Evolutionary conservation across 2,329 filamentous ascomycete species (phyloP).

Genomic region (Septoria petroselini): DNA sequence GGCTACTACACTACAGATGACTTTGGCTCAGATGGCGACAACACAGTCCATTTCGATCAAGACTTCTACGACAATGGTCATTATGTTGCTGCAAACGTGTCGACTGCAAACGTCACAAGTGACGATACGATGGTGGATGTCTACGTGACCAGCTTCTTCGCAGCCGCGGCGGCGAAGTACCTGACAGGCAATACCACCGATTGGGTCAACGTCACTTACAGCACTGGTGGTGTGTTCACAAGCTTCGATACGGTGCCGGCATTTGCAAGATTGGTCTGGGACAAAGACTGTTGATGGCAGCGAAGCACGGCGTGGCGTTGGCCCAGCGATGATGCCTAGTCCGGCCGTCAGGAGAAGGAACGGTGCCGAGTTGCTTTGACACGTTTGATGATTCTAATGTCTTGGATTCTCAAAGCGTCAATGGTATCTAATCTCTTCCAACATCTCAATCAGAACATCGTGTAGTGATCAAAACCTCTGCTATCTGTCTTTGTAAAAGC

Average conservation of each 20-base stretch:
- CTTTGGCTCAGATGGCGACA: slow-evolving; percentile 56
- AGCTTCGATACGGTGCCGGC: slow-evolving; percentile 23
- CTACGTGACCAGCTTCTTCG: slow-evolving; percentile 25
- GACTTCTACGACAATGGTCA: slow-evolving; percentile 18
- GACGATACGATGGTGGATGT: slow-evolving; percentile 25
- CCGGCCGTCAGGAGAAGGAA: too few species aligned
- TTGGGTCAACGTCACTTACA: slow-evolving; percentile 25
- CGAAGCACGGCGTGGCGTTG: too few species aligned
- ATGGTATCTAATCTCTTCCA: too few species aligned
- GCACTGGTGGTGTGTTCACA: slow-evolving; percentile 20
- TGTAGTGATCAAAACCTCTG: too few species aligned
- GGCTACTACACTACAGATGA: slow-evolving; percentile 58
- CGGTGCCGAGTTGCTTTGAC: too few species aligned
- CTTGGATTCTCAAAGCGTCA: too few species aligned
- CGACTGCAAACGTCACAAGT: slow-evolving; percentile 21
- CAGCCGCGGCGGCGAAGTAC: slow-evolving; percentile 22
- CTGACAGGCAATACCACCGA: slow-evolving; percentile 21
- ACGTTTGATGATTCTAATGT: too few species aligned
- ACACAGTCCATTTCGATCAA: slow-evolving; percentile 48
- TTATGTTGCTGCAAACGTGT: slow-evolving; percentile 26
- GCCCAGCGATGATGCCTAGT: too few species aligned
- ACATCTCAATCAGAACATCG: too few species aligned
- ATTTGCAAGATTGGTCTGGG: slow-evolving; percentile 23
- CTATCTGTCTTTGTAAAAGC: too few species aligned
- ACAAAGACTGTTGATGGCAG: slow-evolving; percentile 24